These are phyloP conservation scores for Hygrocybe punicea DNA, from an alignment of 768 basidiomycete genomes.

Conservation along the genomic window DNA sequence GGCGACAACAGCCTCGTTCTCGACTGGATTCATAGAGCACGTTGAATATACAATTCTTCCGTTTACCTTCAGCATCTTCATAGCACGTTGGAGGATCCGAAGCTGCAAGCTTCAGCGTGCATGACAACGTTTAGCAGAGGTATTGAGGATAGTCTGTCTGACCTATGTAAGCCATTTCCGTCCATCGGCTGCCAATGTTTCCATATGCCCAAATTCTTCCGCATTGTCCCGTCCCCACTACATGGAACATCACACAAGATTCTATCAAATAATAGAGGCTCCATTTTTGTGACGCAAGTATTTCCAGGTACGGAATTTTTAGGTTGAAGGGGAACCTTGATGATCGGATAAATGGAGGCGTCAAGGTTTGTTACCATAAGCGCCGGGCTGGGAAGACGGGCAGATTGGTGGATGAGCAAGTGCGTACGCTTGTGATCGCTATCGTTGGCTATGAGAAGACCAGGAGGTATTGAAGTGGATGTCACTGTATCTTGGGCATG, in stretches of 20 bases:
- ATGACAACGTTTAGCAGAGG: slow-evolving; percentile 7
- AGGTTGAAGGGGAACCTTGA: slow-evolving; percentile 45
- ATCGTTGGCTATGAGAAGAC: slow-evolving; percentile 93
- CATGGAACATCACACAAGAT: slow-evolving; percentile 98
- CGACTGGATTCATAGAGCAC: slow-evolving; percentile 93
- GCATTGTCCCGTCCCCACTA: slow-evolving; percentile 91
- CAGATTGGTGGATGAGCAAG: slow-evolving; percentile 95
- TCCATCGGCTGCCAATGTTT: slow-evolving; percentile 84
- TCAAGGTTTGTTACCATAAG: slow-evolving; percentile 96
- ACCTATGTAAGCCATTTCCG: slow-evolving; percentile 90
- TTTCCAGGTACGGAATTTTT: slow-evolving; percentile 12
- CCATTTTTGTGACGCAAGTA: slow-evolving; percentile 33
- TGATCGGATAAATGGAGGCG: slow-evolving; percentile 77
- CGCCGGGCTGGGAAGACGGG: slow-evolving; percentile 85
- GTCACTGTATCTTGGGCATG: slow-evolving; percentile 72
- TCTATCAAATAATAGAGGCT: slow-evolving; percentile 78
- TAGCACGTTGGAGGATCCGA: slow-evolving; percentile 87
- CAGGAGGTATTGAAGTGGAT: slow-evolving; percentile 67
- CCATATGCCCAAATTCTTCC: slow-evolving; percentile 97
- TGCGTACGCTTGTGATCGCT: slow-evolving; percentile 92
- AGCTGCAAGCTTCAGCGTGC: slow-evolving; percentile 67
- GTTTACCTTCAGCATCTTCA: slow-evolving; percentile 78
- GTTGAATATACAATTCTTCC: slow-evolving; percentile 97
- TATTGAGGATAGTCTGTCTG: background rate
- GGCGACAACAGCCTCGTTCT: slow-evolving; percentile 95